These are phyloP conservation scores for Aphelidium insulamus DNA, from an alignment of 371 early-diverging fungal species.

Conservation along the genomic window DNA sequence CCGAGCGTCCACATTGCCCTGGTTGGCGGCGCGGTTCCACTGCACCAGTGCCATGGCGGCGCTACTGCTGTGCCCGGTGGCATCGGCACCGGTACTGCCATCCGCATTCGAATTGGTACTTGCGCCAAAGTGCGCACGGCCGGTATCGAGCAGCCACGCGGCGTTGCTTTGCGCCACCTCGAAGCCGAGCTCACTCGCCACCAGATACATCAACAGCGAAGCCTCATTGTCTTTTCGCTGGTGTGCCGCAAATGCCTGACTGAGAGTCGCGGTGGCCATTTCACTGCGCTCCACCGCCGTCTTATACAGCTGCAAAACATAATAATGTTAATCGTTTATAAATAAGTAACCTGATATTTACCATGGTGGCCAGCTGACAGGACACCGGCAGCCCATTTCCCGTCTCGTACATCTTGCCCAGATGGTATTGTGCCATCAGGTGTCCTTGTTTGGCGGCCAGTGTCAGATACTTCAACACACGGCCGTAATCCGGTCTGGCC, in stretches of 20 bases:
- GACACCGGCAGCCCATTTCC: conserved; percentile 15
- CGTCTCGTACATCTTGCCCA: conserved; percentile 34
- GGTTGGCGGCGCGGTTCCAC: conserved; percentile 91
- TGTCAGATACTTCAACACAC: conserved; percentile 9
- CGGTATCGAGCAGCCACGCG: conserved; percentile 64
- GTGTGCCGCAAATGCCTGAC: conserved; percentile 26
- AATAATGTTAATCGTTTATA: neutral
- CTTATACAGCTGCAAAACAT: conserved; percentile 34
- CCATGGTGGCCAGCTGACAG: conserved; percentile 28
- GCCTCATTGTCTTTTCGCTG: conserved; percentile 36
- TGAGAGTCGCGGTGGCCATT: conserved; percentile 43
- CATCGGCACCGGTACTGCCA: neutral
- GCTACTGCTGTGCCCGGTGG: conserved; percentile 2
- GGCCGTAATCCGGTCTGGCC: conserved; percentile 1
- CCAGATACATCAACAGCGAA: conserved; percentile 40
- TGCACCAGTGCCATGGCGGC: conserved; percentile 37
- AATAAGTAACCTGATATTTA: conserved; percentile 8
- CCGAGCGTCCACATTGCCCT: conserved; percentile 65
- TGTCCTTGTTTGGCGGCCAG: conserved; percentile 28
- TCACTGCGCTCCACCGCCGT: conserved; percentile 61
- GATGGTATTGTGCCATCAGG: conserved; percentile 44
- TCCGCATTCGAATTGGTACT: neutral
- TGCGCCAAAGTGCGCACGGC: neutral
- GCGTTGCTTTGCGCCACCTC: conserved; percentile 64
- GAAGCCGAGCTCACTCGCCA: conserved; percentile 66